A percentile compares a stretch with the other conserved stretches of the same genome.
These are phyloP conservation scores for Stephanodiscus triporus DNA, from an alignment of 108 stramenopile genomes.

Conservation along the genomic window DNA sequence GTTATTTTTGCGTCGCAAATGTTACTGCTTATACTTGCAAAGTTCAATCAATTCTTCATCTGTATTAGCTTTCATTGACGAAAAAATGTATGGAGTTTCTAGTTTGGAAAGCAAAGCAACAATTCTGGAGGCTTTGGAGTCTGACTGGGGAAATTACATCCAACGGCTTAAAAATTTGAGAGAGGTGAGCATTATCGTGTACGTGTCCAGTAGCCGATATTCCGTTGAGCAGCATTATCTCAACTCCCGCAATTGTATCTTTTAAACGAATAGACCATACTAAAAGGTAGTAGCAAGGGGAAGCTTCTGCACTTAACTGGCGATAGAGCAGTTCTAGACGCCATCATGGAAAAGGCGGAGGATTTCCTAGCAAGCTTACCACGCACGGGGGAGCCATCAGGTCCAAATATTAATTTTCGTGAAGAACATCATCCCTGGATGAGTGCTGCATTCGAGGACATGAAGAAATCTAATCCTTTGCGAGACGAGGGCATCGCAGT, in stretches of 20 bases:
- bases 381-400: conserved; percentile 37
- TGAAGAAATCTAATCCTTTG: conserved; percentile 42
- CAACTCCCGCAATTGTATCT: not conserved
- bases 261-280: conserved; percentile 41
- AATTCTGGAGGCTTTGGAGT: conserved; percentile 65
- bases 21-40: not conserved
- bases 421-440: conserved; percentile 70
- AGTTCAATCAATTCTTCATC: not conserved
- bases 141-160: conserved; percentile 71
- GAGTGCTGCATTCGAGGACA: conserved; percentile 52
- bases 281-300: conserved; percentile 62
- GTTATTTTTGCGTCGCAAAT: not conserved
- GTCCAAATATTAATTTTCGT: conserved; percentile 58
- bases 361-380: conserved; percentile 62
- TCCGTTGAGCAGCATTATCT: not conserved
- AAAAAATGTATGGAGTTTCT: conserved; percentile 81
- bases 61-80: conserved; percentile 62
- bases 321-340: conserved; percentile 60
- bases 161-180: conserved; percentile 61
- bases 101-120: conserved; percentile 57
- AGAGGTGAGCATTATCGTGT: conserved; percentile 20
- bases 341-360: conserved; percentile 45
- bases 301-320: conserved; percentile 88
- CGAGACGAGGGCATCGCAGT: conserved; percentile 76
- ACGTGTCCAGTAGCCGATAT: not conserved